Evolutionary conservation across 2,329 filamentous ascomycete species (phyloP).

Genomic region (Nannizziopsis barbatae): DNA sequence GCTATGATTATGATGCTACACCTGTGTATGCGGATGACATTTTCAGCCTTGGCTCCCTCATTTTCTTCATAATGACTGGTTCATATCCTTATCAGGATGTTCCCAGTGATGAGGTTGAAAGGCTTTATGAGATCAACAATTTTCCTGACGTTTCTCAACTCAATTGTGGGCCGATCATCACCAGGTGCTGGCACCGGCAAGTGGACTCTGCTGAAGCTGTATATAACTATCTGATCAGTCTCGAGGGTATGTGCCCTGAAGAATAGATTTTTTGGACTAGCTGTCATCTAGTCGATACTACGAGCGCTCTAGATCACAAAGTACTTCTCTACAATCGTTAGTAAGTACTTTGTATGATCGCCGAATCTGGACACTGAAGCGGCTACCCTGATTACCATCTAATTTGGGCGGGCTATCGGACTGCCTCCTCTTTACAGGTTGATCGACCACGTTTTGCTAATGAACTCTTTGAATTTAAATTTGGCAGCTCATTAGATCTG

Average conservation of each 20-base stretch:
- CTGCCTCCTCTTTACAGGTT: too few relatives aligned
- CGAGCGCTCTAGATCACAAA: too few relatives aligned
- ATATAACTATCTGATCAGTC: not conserved
- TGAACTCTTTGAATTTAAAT: too few relatives aligned
- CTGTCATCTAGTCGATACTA: too few relatives aligned
- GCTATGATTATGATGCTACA: slow-evolving; percentile 15
- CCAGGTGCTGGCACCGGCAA: not conserved
- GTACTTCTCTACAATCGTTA: too few relatives aligned
- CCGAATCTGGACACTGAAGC: too few relatives aligned
- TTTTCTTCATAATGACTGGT: slow-evolving; percentile 18
- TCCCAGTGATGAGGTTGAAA: slow-evolving; percentile 16
- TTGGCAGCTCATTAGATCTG: too few relatives aligned
- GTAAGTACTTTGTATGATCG: too few relatives aligned
- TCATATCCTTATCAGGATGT: slow-evolving; percentile 17
- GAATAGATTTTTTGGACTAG: not conserved
- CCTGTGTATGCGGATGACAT: slow-evolving; percentile 17
- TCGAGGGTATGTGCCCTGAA: not conserved
- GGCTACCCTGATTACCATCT: too few relatives aligned
- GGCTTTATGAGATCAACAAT: slow-evolving; percentile 12
- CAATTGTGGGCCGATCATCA: not conserved
- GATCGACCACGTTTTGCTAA: too few relatives aligned
- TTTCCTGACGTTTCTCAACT: slow-evolving; percentile 16
- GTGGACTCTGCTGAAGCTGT: slow-evolving; percentile 1
- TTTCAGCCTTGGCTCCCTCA: slow-evolving; percentile 17
- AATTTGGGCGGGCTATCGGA: too few relatives aligned